Percentiles rank a stretch among this genome's conserved stretches.
Conservation (phyloP, 305 asterid genomes). For the Salvia sclarea region DNA sequence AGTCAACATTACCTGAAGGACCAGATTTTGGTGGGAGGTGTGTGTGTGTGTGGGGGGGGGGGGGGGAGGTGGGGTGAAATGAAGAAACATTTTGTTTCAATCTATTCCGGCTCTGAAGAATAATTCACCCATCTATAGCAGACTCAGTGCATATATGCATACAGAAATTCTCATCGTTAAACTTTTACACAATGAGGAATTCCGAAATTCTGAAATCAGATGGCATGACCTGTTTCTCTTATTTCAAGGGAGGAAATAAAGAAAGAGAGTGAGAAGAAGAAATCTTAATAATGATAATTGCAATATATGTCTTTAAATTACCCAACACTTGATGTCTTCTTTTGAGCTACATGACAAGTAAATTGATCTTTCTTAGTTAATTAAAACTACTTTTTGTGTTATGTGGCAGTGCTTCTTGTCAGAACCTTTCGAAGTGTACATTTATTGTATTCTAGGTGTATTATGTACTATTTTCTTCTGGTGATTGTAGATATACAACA, state of each 20-base stretch:
- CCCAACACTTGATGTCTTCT: no score
- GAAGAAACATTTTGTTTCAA: neutral
- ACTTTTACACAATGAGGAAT: constrained; percentile 3
- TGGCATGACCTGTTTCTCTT: constrained; percentile 9
- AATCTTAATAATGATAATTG: constrained; percentile 6
- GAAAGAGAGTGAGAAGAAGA: neutral
- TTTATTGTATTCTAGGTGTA: constrained; percentile 5
- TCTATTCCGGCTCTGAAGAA: constrained; percentile 3
- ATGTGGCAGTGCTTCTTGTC: constrained; percentile 20
- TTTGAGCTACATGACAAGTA: constrained; percentile 12
- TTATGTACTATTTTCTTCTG: constrained; percentile 24
- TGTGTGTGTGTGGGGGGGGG: no score
- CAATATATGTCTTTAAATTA: neutral
- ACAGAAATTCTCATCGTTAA: constrained; percentile 6
- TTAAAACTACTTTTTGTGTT: neutral
- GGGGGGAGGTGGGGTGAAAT: neutral
- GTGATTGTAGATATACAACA: constrained; percentile 59
- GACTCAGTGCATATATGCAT: neutral
- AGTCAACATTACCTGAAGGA: neutral
- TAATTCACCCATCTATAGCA: constrained; percentile 2
- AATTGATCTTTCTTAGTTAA: neutral
- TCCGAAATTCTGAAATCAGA: constrained; percentile 15
- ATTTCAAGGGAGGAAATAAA: neutral
- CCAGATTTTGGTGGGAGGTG: neutral
- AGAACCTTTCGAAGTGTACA: neutral